Evolutionary conservation across 805 yeast species (phyloP), one percentile per base, ranked within the genome.

Genomic region (Saturnispora quitensis): DNA sequence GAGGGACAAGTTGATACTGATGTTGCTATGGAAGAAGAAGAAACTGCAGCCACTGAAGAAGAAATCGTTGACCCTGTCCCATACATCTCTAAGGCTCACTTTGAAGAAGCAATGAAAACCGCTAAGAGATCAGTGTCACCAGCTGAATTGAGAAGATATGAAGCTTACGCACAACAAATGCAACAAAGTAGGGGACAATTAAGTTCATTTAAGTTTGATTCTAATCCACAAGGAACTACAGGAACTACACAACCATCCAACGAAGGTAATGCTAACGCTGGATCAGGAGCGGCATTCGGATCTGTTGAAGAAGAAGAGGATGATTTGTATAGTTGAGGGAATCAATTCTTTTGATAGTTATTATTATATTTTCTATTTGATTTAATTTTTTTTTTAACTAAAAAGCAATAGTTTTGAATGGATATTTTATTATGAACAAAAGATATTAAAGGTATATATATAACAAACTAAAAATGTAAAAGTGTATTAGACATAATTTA

Each of bases 61-160:
- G 88, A 80, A 69, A 87, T 81, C 62, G 89, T 82, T 65, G 99
- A 93, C 68, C 89, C 96, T 31, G 99, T 93, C 60, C 99, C 99
- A 64, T 93, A 71, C 69, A 91, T 93, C 63, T 87, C 96, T 31
- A 86, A 85, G 66, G 84, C 84, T 49, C 99, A 93, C 69, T 89
- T 93, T 63, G 97, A 93, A 72, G 98, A 93, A 76, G 99, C 99
- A 45, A 93, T 93, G 99, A 90, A 91, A 82, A 89, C 98, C 1
- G 99, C 99, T 50, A 86, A 89, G 72, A 86, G 98, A 63, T 90
- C 97, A 52, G 99, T 93, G 47, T 84, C 95, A 40, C 98, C 95
- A 65, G 87, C 97, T 38, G 99, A 93, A 72, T 78, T 93, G 65
- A 93, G 99, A 73, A 90, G 99, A 73, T 93, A 93, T 69, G 99